phyloP scores from a whole-genome alignment of 352 stramenopile genomes.

The Phytophthora syringae region DNA sequence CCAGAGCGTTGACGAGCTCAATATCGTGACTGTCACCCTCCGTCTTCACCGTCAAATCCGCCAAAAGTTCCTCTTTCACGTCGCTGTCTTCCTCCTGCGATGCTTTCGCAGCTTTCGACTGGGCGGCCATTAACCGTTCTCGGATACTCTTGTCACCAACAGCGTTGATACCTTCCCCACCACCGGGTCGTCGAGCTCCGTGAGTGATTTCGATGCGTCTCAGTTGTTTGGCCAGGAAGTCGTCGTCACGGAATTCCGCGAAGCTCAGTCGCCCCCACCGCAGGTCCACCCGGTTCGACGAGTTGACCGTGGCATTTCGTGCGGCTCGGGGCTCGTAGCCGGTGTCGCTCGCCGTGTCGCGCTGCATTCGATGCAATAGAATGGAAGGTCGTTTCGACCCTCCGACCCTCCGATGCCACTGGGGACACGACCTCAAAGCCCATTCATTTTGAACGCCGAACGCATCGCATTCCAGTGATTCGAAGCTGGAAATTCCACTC shows the following conservation, averaged over 20 bases:
- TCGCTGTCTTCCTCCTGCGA: conserved; percentile 39
- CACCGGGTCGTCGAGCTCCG: conserved; percentile 28
- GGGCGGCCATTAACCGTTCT: conserved; percentile 25
- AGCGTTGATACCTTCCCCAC: neutral
- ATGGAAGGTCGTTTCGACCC: conserved; percentile 27
- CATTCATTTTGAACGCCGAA: conserved; percentile 7
- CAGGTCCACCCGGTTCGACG: conserved; percentile 49
- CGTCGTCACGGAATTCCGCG: conserved; percentile 67
- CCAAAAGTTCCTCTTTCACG: conserved; percentile 17
- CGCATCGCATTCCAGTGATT: conserved; percentile 21
- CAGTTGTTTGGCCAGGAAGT: conserved; percentile 74
- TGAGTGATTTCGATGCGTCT: conserved; percentile 60
- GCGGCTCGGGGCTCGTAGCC: conserved; percentile 32
- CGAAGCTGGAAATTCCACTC: conserved; percentile 21
- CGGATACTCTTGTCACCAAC: conserved; percentile 29
- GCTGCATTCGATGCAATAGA: conserved; percentile 28
- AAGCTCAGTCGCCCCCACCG: conserved; percentile 73
- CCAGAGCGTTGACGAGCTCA: conserved; percentile 61
- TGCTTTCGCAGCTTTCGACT: conserved; percentile 21
- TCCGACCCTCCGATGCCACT: conserved; percentile 5
- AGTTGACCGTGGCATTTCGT: conserved; percentile 4
- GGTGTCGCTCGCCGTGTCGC: conserved; percentile 18
- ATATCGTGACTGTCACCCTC: conserved; percentile 5
- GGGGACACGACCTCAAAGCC: too few species aligned
- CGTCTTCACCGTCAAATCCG: neutral